Conservation (phyloP, 2,329 filamentous ascomycete species). For the Coniella vitis region DNA sequence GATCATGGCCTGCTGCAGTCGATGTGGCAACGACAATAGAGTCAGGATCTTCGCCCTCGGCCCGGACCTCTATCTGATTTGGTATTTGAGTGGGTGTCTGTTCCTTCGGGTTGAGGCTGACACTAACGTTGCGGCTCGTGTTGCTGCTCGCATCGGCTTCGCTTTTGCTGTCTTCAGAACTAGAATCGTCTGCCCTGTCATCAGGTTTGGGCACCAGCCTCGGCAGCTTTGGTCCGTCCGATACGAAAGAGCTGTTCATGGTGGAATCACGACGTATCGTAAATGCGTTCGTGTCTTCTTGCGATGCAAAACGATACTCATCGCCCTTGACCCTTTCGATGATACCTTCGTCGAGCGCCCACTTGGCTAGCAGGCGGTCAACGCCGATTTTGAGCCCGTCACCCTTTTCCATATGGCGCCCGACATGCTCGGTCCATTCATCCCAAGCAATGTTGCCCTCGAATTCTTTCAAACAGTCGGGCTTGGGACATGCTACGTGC, state of each 20-base stretch:
- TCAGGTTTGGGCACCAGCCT: neutral
- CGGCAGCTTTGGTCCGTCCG: conserved; percentile 8
- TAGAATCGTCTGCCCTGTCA: conserved; percentile 3
- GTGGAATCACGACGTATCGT: conserved; percentile 19
- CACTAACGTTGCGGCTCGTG: neutral
- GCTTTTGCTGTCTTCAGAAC: conserved; percentile 21
- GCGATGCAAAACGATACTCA: conserved; percentile 47
- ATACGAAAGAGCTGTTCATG: conserved; percentile 13
- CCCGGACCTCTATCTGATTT: conserved; percentile 4
- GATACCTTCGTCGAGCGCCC: conserved; percentile 58
- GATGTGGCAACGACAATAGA: conserved; percentile 28
- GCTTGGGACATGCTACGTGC: conserved; percentile 61
- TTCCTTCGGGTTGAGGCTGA: neutral
- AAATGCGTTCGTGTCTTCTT: conserved; percentile 27
- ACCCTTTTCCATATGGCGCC: conserved; percentile 76
- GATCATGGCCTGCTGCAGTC: conserved; percentile 22
- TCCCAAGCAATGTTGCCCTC: conserved; percentile 74
- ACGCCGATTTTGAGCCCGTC: conserved; percentile 52
- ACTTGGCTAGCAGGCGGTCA: conserved; percentile 50
- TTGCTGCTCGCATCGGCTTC: neutral
- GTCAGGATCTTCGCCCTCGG: conserved; percentile 23
- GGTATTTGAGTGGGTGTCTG: neutral
- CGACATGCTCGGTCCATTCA: conserved; percentile 86
- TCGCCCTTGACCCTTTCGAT: conserved; percentile 51
- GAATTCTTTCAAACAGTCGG: conserved; percentile 66